Base-by-base conservation (phyloP, 2,329 filamentous ascomycete species). In the Botryotinia calthae region DNA sequence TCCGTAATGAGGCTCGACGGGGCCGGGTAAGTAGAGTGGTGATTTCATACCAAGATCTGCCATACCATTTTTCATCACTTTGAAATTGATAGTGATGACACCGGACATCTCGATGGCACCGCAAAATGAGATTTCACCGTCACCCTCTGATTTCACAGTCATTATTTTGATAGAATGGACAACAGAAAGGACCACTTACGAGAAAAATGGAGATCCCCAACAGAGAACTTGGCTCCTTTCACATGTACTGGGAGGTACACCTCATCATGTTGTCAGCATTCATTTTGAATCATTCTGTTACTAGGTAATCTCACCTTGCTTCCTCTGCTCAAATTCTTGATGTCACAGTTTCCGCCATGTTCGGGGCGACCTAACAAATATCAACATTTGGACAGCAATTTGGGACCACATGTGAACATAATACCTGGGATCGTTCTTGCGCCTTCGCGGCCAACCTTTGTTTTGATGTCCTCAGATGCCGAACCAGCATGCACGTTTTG, bases 61-160 rank as follows among this genome's bases (percentile, higher is more conserved):
- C 79, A 97, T 87, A 31, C 94, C 95, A 76, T 89, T 87, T 81
- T 96, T 97, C 85, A 97, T 90, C 25, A 97, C 92, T 67, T 88
- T 90, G 85, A 97, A 95, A 79, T 96, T 97, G 82, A 97, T 88
- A 4, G 94, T 97, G 77, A 97, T 97, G 61, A 93, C 85, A 7
- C 94, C 94, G 0, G 94, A 93, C 93, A 98, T 98, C 82, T 98
- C 95, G 78, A 97, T 98, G 9, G 94, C 95, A 31, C 92, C 92
- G 76, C 92, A 94, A 80, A 94, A 98, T 4, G 90, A 93, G 74
- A 97, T 97, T 81, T 97, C 94, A 10, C 94, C 94, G 79, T 97
- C 94, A 14, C 94, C 94, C 82, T 97, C 92, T 6, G 89, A 91
- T 82, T 96, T 97, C 16, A 62, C 37, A 9, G 44, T 71, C 25